phyloP scores from a whole-genome alignment of 352 stramenopile genomes.

The Pelagophyceae sp. region DNA sequence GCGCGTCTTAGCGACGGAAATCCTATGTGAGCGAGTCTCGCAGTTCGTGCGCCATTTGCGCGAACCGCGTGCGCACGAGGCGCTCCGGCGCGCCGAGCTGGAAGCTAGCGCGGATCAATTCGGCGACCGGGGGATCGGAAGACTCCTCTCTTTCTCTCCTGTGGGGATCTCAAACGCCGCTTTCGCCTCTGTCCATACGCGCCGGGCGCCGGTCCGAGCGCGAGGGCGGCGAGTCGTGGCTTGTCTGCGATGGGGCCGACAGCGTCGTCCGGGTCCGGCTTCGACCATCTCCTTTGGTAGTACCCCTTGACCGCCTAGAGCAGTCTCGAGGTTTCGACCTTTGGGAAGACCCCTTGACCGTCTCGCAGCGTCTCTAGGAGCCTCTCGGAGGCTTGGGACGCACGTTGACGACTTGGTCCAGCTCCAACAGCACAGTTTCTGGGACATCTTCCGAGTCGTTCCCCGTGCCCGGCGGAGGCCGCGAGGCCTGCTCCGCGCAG shows the following conservation, averaged over 20 bases:
- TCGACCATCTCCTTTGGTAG: background rate
- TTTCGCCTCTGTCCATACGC: too few relatives aligned
- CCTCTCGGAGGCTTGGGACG: too few relatives aligned
- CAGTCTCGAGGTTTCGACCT: too few relatives aligned
- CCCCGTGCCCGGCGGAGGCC: background rate
- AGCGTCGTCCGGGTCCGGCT: background rate
- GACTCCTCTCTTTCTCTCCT: too few relatives aligned
- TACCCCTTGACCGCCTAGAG: background rate
- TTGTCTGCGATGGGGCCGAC: background rate
- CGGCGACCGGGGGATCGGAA: too few relatives aligned
- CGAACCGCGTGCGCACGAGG: background rate
- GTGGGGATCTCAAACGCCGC: too few relatives aligned
- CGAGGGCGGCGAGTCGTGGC: background rate
- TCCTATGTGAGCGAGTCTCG: background rate
- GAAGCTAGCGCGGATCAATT: too few relatives aligned
- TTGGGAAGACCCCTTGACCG: too few relatives aligned
- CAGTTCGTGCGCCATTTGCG: background rate
- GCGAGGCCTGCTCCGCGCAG: background rate
- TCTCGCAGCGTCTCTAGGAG: too few relatives aligned
- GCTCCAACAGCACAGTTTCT: constrained; percentile 12
- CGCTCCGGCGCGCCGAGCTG: background rate
- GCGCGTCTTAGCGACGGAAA: too few relatives aligned
- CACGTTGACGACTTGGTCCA: constrained; percentile 9
- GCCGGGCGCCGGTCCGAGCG: too few relatives aligned
- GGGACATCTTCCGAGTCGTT: constrained; percentile 10